Conservation (phyloP, 306 rosid species). For the Cucurbita maxima region DNA sequence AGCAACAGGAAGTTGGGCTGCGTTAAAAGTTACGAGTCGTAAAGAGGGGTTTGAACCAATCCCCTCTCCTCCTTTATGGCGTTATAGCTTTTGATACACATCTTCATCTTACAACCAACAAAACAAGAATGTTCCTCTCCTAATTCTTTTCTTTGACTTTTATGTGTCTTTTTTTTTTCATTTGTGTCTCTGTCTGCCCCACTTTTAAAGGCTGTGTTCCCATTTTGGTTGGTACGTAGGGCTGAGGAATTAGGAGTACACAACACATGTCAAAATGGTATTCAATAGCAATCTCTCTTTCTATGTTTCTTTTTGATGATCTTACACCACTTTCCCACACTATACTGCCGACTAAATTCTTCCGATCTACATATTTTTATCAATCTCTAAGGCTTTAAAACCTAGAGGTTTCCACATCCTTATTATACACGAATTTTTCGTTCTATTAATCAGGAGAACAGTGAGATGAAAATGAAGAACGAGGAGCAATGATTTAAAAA, state of each 20-base stretch:
- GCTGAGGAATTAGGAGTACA: not conserved
- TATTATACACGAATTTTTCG: too few species aligned
- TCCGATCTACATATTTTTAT: too few species aligned
- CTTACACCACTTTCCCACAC: not conserved
- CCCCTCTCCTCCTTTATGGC: not conserved
- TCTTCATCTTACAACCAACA: not conserved
- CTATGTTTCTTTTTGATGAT: not conserved
- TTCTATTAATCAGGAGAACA: too few species aligned
- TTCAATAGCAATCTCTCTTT: not conserved
- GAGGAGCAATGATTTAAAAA: too few species aligned
- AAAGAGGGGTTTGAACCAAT: not conserved
- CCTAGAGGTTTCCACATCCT: too few species aligned
- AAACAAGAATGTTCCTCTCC: not conserved
- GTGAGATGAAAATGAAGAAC: too few species aligned
- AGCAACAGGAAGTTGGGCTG: not conserved
- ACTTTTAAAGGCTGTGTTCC: not conserved
- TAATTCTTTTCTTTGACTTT: not conserved
- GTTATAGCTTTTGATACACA: too few species aligned
- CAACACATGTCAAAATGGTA: not conserved
- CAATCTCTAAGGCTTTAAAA: too few species aligned
- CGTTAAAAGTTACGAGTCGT: not conserved
- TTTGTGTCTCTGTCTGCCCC: not conserved
- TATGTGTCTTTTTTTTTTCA: not conserved
- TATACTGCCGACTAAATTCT: not conserved
- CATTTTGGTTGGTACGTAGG: not conserved